Base-by-base conservation (phyloP, 192 early-diverging fungal species). In the Backusella macrospora region DNA sequence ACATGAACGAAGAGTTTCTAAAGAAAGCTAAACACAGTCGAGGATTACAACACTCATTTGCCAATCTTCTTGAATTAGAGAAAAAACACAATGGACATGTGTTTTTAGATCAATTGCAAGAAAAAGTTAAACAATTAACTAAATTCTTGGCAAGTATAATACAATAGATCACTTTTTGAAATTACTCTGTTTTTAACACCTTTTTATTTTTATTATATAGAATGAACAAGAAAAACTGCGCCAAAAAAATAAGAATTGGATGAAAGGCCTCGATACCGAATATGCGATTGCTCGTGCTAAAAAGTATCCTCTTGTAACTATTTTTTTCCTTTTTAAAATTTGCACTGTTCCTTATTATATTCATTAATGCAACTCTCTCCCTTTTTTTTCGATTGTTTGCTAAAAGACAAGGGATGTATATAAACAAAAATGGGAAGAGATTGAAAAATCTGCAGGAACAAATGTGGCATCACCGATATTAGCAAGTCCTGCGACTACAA, bases 341-440 rank as follows among this genome's bases (percentile, higher is more conserved):
- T 52, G 0, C 9, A 9, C 23, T 55, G 21, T 59, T 59, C 52
- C 52, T 12, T 59, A 59, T 59, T 26, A 26, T 59, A 59, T 59
- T 59, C 26, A 59, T 59, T 59, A 59, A 59, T 59, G 52, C 52
- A 59, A 10, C 4, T 26, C 13, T 23, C 21, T 18, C 48, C 48
- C n/a, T 8, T 9, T 59, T 59, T 55, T 12, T 8, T 23, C 52
- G 5, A 55, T 55, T 55, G 21, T 55, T 55, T 49, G 18, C 1
- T 49, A 49, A 18, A 66, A 76, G 75, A 63, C 70, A 26, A 62
- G 48, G 18, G 48, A 49, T n/a, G 16, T 45, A 43, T 76, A 76
- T 43, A 65, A 48, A 23, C 38, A 65, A 29, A 76, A 71, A 55
- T 76, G 75, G 45, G 70, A 71, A 66, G 75, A 76, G 44, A 47